Conservation (phyloP, 306 rosid species). For the Luffa acutangula region DNA sequence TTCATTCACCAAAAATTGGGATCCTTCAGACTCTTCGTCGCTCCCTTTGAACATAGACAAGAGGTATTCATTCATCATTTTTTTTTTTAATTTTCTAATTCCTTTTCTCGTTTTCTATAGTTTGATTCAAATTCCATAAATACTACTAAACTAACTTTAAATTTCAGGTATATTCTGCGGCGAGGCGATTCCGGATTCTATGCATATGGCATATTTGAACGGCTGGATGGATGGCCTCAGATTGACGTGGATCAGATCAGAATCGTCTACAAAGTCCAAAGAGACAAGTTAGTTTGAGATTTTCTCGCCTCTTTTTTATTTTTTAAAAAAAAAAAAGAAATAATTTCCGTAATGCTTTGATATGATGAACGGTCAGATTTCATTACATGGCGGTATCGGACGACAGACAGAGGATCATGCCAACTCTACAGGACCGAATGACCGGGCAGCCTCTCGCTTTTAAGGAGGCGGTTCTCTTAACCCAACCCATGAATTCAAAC, state of each 20-base stretch:
- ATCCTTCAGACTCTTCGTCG: constrained; percentile 4
- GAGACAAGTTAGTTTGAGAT: constrained; percentile 21
- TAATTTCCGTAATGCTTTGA: background rate
- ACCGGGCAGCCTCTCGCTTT: constrained; percentile 28
- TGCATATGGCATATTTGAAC: constrained; percentile 43
- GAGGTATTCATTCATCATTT: constrained; percentile 27
- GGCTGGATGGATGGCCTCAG: constrained; percentile 38
- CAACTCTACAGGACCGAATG: constrained; percentile 23
- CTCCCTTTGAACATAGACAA: constrained; percentile 50
- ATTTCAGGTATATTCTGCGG: constrained; percentile 44
- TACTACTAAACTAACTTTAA: background rate
- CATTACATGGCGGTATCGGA: constrained; percentile 60
- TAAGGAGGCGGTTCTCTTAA: constrained; percentile 65
- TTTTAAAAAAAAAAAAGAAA: too few species aligned
- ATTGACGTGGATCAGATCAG: constrained; percentile 38
- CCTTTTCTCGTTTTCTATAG: background rate
- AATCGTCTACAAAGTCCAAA: constrained; percentile 34
- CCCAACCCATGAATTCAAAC: constrained; percentile 16
- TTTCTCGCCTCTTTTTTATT: too few species aligned
- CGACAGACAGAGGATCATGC: constrained; percentile 53
- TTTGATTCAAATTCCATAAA: background rate
- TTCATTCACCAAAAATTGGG: constrained; percentile 51
- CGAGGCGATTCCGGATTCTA: constrained; percentile 57
- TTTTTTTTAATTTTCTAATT: background rate
- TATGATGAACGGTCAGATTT: constrained; percentile 30